Evolutionary conservation across 345 rosid species (phyloP), one percentile per base, ranked within the genome.

Genomic region (Punica granatum): DNA sequence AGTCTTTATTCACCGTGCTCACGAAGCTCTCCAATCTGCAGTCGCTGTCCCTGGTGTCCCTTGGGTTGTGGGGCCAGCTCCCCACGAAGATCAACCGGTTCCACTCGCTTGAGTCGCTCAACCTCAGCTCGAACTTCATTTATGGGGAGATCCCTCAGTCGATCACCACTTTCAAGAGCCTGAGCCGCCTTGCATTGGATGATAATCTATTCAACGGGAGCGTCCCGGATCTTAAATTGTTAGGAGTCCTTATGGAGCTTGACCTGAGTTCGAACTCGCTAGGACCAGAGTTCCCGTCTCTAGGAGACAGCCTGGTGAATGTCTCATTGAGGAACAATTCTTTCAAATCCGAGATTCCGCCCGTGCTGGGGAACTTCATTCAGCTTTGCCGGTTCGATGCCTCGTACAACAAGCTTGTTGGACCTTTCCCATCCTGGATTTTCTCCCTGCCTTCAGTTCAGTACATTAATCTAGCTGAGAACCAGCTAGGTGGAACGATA

Each of bases 51-150:
- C 83, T 93, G 14, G 83, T 88, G 46, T 89, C 94, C 1, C 74
- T 90, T 30, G 98, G 96, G 13, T 71, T 93, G 31, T 81, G 94
- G 87, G 96, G 98, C 70, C 80, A 84, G 8, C 74, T 93, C 9
- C 87, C 97, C 66, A 69, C 82, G 23, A 83, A 89, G 41, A 68
- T 81, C 74, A 68, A 72, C 74, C 81, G 91, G 65, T 60, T 90
- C 65, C 53, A 70, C 68, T 81, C 87, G 1, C 92, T 93, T 37
- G 42, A 78, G 42, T 73, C 76, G 48, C 77, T 93, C 14, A 86
- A 93, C 70, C 64, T 90, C 65, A 86, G 88, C 74, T 89, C 90
- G 18, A 93, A 93, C 78, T 88, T 77, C 83, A 84, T 93, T 63
- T 74, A 81, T 11, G 96, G 92, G 19, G 60, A 61, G 65, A 80